Percentiles rank a stretch among this genome's conserved stretches.
Conservation (phyloP, 768 basidiomycete species). For the Chiua virens region DNA sequence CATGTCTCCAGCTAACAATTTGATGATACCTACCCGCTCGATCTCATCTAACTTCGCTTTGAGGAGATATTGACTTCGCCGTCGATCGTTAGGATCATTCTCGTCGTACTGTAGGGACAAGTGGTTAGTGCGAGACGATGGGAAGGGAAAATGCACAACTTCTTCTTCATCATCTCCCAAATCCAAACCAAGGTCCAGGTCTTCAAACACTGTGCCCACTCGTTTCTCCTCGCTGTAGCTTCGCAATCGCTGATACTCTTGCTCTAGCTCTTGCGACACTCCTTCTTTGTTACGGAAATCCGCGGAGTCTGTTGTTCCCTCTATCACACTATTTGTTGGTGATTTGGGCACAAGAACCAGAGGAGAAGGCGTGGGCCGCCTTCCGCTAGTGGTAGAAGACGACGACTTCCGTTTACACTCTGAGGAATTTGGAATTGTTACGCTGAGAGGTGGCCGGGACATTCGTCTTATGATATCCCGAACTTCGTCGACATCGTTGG, state of each 20-base stretch:
- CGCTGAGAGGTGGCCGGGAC: constrained; percentile 33
- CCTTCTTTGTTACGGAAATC: constrained; percentile 18
- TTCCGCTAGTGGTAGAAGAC: constrained; percentile 28
- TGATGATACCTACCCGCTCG: constrained; percentile 52
- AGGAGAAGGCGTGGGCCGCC: constrained; percentile 58
- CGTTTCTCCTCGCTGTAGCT: constrained; percentile 44
- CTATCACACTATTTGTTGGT: constrained; percentile 26
- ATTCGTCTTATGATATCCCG: constrained; percentile 41
- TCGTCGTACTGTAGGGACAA: constrained; percentile 53
- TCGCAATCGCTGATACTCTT: constrained; percentile 29
- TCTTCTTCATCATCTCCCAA: constrained; percentile 44
- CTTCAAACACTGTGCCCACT: constrained; percentile 46
- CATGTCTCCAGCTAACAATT: neutral
- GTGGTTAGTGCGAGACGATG: constrained; percentile 14
- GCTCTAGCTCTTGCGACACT: constrained; percentile 26
- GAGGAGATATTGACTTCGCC: constrained; percentile 75
- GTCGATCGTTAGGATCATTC: constrained; percentile 69
- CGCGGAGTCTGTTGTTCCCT: constrained; percentile 17
- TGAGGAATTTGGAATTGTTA: constrained; percentile 44
- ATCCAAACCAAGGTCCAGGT: constrained; percentile 45
- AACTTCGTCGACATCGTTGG: constrained; percentile 33
- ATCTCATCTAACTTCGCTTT: constrained; percentile 77
- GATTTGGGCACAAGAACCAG: constrained; percentile 48
- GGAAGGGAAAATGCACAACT: constrained; percentile 28
- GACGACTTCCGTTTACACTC: constrained; percentile 38